Evolutionary conservation across 169 alveolate species (phyloP).

Genomic region (Plasmodium inui): DNA sequence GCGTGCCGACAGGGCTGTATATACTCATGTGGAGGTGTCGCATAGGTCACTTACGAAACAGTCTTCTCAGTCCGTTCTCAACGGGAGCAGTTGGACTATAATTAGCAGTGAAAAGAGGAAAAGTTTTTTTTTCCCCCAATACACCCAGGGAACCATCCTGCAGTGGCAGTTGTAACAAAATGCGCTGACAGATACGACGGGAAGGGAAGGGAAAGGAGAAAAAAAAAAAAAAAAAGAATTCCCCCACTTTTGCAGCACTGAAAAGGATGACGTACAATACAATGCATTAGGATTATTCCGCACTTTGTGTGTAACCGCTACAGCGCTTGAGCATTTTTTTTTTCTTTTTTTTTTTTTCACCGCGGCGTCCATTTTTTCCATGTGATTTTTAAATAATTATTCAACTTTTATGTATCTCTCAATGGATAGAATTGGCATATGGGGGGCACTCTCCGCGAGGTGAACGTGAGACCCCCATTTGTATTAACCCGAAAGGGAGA

Average conservation of each 20-base stretch:
- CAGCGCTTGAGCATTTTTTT: neutral
- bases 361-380: neutral
- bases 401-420: neutral
- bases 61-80: neutral
- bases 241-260: neutral
- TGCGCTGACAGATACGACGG: too few relatives aligned
- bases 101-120: neutral
- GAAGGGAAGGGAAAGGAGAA: too few relatives aligned
- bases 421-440: neutral
- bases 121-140: neutral
- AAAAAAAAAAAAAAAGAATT: too few relatives aligned
- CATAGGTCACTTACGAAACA: neutral
- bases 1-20: too few relatives aligned
- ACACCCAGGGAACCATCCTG: too few relatives aligned
- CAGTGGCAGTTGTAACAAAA: too few relatives aligned
- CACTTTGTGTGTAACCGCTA: neutral
- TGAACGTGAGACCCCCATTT: neutral
- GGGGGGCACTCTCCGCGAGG: neutral
- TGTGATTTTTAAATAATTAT: neutral
- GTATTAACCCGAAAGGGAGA: neutral
- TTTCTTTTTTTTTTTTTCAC: neutral
- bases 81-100: neutral
- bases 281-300: neutral
- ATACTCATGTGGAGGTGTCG: neutral
- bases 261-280: neutral